These are phyloP conservation scores for Naganishia sp. DNA, from an alignment of 1,284 basidiomycete genomes.

Conservation along the genomic window DNA sequence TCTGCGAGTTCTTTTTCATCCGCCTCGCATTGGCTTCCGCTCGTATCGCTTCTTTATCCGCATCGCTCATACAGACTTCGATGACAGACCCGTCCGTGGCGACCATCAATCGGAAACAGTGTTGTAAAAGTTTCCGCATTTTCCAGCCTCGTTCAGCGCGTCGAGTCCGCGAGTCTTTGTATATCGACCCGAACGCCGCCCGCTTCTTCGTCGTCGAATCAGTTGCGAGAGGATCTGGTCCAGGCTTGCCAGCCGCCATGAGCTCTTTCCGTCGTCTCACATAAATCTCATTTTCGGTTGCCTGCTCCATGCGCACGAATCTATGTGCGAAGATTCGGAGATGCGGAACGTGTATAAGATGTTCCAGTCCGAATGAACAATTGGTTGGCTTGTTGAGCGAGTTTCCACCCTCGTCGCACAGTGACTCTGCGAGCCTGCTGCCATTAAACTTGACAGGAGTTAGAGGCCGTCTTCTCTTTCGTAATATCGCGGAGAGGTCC, in stretches of 20 bases:
- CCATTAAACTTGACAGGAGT: slow-evolving; percentile 26
- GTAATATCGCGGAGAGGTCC: background rate
- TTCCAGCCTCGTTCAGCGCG: slow-evolving; percentile 20
- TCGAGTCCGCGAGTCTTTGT: slow-evolving; percentile 13
- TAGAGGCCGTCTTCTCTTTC: slow-evolving; percentile 12
- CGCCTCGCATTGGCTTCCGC: slow-evolving; percentile 2
- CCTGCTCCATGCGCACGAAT: slow-evolving; percentile 24
- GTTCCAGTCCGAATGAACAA: slow-evolving; percentile 28
- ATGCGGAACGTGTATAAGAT: slow-evolving; percentile 26
- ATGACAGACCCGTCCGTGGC: slow-evolving; percentile 11
- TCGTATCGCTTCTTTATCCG: slow-evolving; percentile 13
- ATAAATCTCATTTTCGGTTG: slow-evolving; percentile 16
- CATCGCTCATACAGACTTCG: slow-evolving; percentile 19
- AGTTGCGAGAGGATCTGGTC: background rate
- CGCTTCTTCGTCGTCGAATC: background rate
- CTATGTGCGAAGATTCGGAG: slow-evolving; percentile 27
- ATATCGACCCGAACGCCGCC: background rate
- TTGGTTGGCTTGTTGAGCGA: background rate
- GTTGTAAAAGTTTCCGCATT: slow-evolving; percentile 25
- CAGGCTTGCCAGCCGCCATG: slow-evolving; percentile 8
- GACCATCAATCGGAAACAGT: slow-evolving; percentile 25
- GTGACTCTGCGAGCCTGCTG: background rate
- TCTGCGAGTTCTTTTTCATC: background rate
- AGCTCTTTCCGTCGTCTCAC: slow-evolving; percentile 6
- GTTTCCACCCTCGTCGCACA: background rate